Evolutionary conservation across 2,329 filamentous ascomycete genomes (phyloP).

Genomic region (Graphiopsis chlorocephala): DNA sequence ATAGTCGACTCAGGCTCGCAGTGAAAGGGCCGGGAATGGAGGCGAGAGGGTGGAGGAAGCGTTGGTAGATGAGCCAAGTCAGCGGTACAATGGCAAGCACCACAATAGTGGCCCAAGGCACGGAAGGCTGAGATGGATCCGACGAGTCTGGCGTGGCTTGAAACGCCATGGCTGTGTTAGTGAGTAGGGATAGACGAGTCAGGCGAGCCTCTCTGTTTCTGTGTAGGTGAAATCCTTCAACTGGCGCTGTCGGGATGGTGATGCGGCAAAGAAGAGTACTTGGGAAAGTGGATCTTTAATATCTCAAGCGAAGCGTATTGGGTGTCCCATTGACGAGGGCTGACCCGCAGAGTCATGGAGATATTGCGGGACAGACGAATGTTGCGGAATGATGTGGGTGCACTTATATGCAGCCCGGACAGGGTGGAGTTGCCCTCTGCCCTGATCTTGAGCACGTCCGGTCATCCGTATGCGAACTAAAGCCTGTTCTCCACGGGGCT

Average conservation of each 20-base stretch:
- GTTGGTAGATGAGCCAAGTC: slow-evolving; percentile 27
- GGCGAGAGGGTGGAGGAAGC: slow-evolving; percentile 27
- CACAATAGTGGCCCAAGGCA: slow-evolving; percentile 3
- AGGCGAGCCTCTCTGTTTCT: neutral
- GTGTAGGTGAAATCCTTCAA: neutral
- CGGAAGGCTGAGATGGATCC: neutral
- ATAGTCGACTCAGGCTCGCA: slow-evolving; percentile 28
- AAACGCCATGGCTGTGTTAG: neutral
- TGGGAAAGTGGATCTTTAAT: neutral
- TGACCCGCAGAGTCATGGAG: neutral
- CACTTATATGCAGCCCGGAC: neutral
- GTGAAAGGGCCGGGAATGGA: slow-evolving; percentile 29
- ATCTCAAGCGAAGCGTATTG: neutral
- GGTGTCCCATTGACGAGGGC: neutral
- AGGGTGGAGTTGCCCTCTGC: neutral
- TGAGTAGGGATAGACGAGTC: neutral
- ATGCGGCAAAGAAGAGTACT: neutral
- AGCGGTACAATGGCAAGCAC: slow-evolving; percentile 7
- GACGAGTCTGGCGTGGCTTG: neutral
- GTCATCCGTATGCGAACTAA: neutral
- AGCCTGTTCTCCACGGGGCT: neutral
- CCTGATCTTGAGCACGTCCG: neutral
- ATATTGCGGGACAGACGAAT: neutral
- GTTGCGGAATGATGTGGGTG: neutral
- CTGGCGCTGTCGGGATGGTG: neutral